A percentile compares a stretch with the other conserved stretches of the same genome.
Evolutionary conservation across 2,329 filamentous ascomycete species (phyloP).

Genomic region (Penicillium sp.): DNA sequence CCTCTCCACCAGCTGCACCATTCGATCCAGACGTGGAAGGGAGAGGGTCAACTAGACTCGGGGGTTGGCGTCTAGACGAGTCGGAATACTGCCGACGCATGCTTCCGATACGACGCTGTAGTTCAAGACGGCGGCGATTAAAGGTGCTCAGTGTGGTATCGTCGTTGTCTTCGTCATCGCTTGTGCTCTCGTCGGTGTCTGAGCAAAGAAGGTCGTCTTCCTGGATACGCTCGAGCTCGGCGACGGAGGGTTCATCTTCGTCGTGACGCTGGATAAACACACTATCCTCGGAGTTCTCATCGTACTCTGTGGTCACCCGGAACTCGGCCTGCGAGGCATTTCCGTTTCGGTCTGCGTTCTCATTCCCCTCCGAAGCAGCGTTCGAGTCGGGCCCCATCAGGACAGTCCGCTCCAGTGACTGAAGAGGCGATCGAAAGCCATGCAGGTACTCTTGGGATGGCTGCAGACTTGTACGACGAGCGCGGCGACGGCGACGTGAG

Average conservation of each 20-base stretch:
- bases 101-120: slow-evolving; percentile 24
- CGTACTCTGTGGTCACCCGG: slow-evolving; percentile 35
- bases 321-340: slow-evolving; percentile 28
- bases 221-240: slow-evolving; percentile 29
- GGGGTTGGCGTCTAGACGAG: slow-evolving; percentile 19
- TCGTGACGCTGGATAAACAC: slow-evolving; percentile 32
- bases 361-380: slow-evolving; percentile 24
- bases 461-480: slow-evolving; percentile 27
- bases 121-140: slow-evolving; percentile 25
- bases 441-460: slow-evolving; percentile 41
- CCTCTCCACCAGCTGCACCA: slow-evolving; percentile 30
- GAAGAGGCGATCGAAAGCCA: slow-evolving; percentile 34
- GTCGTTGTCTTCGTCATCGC: slow-evolving; percentile 26
- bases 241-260: slow-evolving; percentile 21
- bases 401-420: slow-evolving; percentile 29
- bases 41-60: slow-evolving; percentile 29
- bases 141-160: slow-evolving; percentile 18
- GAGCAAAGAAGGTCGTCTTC: slow-evolving; percentile 27
- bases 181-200: slow-evolving; percentile 31
- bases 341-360: slow-evolving; percentile 9
- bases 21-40: slow-evolving; percentile 11
- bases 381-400: slow-evolving; percentile 22
- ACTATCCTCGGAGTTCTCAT: slow-evolving; percentile 35
- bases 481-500: slow-evolving; percentile 24
- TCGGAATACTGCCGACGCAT: slow-evolving; percentile 18